A percentile compares a stretch with the other conserved stretches of the same genome.
phyloP scores from a whole-genome alignment of 306 rosid species.

The Begonia peltatifolia region DNA sequence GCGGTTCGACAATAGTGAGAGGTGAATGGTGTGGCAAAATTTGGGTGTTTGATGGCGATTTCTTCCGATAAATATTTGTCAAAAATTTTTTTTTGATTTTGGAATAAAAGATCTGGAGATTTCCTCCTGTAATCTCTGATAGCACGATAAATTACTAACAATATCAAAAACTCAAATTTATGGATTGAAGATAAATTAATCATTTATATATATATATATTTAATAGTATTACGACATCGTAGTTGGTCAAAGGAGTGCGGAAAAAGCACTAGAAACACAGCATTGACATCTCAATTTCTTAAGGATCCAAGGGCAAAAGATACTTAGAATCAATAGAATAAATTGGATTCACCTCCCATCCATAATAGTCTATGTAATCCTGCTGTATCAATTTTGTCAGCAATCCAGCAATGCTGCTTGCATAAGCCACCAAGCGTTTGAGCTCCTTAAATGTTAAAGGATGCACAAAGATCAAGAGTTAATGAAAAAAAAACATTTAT shows the following conservation, averaged over 20 bases:
- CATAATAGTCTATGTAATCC: constrained; percentile 41
- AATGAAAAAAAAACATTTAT: constrained; percentile 3
- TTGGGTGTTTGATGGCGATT: too few species aligned
- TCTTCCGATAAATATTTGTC: too few species aligned
- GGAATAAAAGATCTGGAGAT: too few species aligned
- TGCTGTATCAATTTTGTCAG: constrained; percentile 43
- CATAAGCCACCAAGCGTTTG: constrained; percentile 73
- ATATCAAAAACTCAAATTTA: too few species aligned
- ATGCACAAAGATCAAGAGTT: constrained; percentile 4
- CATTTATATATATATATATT: too few species aligned
- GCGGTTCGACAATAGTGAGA: too few species aligned
- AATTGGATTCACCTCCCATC: constrained; percentile 61
- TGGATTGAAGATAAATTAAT: too few species aligned
- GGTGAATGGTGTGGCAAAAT: too few species aligned
- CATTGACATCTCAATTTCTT: neutral
- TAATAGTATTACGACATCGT: constrained; percentile 72
- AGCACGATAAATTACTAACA: too few species aligned
- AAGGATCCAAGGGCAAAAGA: too few species aligned
- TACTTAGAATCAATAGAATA: neutral
- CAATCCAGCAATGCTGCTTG: constrained; percentile 76
- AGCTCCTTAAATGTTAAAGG: constrained; percentile 44
- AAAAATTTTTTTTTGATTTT: too few species aligned
- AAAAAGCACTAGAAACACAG: constrained; percentile 55
- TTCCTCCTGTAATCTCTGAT: too few species aligned
- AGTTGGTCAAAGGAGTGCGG: constrained; percentile 82